A percentile compares a stretch with the other conserved stretches of the same genome.
Evolutionary conservation across 768 basidiomycete species (phyloP).

Genomic region (Hypholoma sublateritium): DNA sequence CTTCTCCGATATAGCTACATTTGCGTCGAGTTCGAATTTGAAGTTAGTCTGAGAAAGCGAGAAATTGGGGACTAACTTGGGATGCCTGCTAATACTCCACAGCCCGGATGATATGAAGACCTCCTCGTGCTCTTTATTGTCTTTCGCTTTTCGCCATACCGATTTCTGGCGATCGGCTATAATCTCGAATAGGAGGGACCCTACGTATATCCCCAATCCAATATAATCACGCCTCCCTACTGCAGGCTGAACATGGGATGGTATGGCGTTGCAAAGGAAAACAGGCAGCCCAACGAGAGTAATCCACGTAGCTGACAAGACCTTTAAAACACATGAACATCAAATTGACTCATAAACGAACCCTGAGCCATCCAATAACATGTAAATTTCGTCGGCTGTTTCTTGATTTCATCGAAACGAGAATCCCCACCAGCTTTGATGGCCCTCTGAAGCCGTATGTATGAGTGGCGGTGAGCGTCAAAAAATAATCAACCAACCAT

Average conservation of each 20-base stretch:
- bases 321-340: neutral
- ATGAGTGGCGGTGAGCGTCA: neutral
- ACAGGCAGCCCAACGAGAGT: slow-evolving; percentile 68
- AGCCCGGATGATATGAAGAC: slow-evolving; percentile 68
- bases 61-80: slow-evolving; percentile 50
- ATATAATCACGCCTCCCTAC: slow-evolving; percentile 56
- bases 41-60: too few relatives aligned
- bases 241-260: slow-evolving; percentile 46
- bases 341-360: slow-evolving; percentile 15
- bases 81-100: slow-evolving; percentile 69
- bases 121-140: slow-evolving; percentile 66
- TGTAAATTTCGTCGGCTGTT: slow-evolving; percentile 43
- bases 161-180: slow-evolving; percentile 67
- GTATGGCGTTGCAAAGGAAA: slow-evolving; percentile 60
- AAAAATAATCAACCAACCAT: slow-evolving; percentile 32
- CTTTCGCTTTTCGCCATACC: slow-evolving; percentile 56
- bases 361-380: slow-evolving; percentile 65
- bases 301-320: slow-evolving; percentile 58
- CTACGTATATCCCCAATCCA: slow-evolving; percentile 50
- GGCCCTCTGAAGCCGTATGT: slow-evolving; percentile 25
- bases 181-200: slow-evolving; percentile 61
- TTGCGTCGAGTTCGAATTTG: neutral
- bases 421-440: slow-evolving; percentile 62
- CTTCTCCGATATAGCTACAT: slow-evolving; percentile 67
- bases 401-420: slow-evolving; percentile 59